A percentile compares a stretch with the other conserved stretches of the same genome.
phyloP scores from a whole-genome alignment of 108 stramenopile genomes.

The Fragilaria radians region DNA sequence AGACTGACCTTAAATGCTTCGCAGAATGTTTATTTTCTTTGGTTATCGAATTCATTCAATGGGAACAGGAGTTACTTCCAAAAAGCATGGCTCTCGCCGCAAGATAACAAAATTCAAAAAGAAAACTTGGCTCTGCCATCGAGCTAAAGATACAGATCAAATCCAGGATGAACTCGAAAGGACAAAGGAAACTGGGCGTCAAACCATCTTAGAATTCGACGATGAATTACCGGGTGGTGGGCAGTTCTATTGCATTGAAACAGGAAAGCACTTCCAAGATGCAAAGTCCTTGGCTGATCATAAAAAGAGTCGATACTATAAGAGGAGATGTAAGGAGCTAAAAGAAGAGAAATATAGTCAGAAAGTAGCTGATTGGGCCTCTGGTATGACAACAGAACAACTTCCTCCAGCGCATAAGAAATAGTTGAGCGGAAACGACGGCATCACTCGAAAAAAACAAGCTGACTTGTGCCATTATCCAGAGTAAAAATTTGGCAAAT shows the following conservation, averaged over 20 bases:
- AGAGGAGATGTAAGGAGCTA: constrained; percentile 80
- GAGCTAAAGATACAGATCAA: constrained; percentile 93
- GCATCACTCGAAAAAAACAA: no score
- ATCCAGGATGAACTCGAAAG: constrained; percentile 95
- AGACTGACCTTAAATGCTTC: no score
- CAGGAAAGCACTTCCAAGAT: constrained; percentile 91
- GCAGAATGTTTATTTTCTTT: no score
- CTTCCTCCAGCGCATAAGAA: constrained; percentile 79
- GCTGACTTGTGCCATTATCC: no score
- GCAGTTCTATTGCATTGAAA: constrained; percentile 96
- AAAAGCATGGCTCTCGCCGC: constrained; percentile 65
- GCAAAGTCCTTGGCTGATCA: constrained; percentile 85
- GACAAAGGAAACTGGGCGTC: constrained; percentile 51
- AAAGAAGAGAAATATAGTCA: constrained; percentile 89
- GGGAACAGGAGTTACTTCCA: constrained; percentile 46
- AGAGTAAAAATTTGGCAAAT: no score
- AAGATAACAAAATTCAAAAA: constrained; percentile 88
- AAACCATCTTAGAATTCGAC: constrained; percentile 79
- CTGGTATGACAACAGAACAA: constrained; percentile 83
- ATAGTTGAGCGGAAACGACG: background rate
- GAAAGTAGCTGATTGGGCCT: constrained; percentile 65
- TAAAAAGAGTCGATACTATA: constrained; percentile 88
- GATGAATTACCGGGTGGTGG: constrained; percentile 97
- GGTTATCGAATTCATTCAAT: no score
- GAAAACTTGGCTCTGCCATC: constrained; percentile 64